A percentile compares a stretch with the other conserved stretches of the same genome.
Conservation (phyloP, 306 rosid genomes). For the Quillaja saponaria region DNA sequence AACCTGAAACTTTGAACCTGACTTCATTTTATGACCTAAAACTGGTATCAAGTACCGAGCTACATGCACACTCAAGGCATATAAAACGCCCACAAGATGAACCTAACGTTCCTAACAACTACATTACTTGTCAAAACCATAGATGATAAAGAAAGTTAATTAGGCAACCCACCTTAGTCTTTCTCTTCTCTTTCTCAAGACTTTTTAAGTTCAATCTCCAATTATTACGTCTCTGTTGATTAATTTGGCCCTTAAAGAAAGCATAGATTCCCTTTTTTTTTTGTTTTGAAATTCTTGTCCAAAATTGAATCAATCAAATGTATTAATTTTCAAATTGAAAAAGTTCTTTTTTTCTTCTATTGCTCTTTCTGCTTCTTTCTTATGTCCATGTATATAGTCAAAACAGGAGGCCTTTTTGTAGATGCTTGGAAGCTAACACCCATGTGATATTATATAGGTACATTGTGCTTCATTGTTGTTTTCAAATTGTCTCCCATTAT, state of each 20-base stretch:
- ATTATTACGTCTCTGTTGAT: conserved; percentile 8
- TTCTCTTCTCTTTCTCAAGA: conserved; percentile 4
- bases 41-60: no score
- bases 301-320: conserved; percentile 12
- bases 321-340: neutral
- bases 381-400: conserved; percentile 27
- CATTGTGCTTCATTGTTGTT: no score
- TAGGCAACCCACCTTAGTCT: conserved; percentile 17
- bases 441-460: no score
- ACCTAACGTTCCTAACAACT: conserved; percentile 46
- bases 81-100: neutral
- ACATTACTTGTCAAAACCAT: conserved; percentile 27
- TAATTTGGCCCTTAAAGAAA: neutral
- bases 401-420: conserved; percentile 39
- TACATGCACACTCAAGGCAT: no score
- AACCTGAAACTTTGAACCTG: no score
- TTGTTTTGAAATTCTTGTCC: neutral
- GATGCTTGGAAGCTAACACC: conserved; percentile 36
- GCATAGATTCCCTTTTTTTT: neutral
- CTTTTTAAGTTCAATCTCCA: conserved; percentile 9
- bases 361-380: conserved; percentile 24
- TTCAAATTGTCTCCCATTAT: no score
- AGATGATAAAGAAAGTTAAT: conserved; percentile 24
- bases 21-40: no score
- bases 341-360: neutral